Evolutionary conservation across 2,329 filamentous ascomycete species (phyloP).

Genomic region (Colletotrichum sp.): DNA sequence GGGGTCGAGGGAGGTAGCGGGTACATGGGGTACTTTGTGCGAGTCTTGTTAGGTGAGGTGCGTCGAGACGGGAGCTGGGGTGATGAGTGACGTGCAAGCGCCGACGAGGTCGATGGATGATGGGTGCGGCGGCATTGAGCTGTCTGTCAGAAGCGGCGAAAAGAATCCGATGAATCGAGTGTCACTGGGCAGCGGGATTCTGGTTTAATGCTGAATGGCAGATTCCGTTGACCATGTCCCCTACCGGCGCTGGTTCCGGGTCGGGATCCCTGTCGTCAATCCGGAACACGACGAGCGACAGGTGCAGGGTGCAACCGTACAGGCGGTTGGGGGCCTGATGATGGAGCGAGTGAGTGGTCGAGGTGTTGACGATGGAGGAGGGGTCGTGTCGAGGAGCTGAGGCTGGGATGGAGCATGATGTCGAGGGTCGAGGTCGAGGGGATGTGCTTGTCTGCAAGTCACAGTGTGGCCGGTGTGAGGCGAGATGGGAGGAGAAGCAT

Average conservation of each 20-base stretch:
- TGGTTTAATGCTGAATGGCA: neutral
- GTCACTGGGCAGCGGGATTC: neutral
- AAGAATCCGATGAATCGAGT: neutral
- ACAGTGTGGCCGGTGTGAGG: neutral
- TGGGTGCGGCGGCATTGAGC: neutral
- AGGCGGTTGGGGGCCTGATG: neutral
- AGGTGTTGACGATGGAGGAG: neutral
- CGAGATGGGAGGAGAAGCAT: neutral
- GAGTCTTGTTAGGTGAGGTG: neutral
- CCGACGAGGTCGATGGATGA: neutral
- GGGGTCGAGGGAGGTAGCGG: neutral
- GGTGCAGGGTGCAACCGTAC: slow-evolving; percentile 15
- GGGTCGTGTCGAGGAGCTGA: neutral
- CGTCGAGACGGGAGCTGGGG: neutral
- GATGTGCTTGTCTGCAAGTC: neutral
- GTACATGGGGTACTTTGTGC: neutral
- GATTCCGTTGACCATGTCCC: neutral
- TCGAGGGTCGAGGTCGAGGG: neutral
- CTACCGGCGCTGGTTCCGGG: neutral
- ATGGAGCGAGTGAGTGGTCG: neutral
- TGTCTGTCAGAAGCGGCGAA: neutral
- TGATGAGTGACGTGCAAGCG: neutral
- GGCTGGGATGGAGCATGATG: neutral
- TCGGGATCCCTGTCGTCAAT: slow-evolving; percentile 17
- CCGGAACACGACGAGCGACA: slow-evolving; percentile 17